Base-by-base conservation (phyloP, 371 early-diverging fungal species). In the Mortierella sp. region DNA sequence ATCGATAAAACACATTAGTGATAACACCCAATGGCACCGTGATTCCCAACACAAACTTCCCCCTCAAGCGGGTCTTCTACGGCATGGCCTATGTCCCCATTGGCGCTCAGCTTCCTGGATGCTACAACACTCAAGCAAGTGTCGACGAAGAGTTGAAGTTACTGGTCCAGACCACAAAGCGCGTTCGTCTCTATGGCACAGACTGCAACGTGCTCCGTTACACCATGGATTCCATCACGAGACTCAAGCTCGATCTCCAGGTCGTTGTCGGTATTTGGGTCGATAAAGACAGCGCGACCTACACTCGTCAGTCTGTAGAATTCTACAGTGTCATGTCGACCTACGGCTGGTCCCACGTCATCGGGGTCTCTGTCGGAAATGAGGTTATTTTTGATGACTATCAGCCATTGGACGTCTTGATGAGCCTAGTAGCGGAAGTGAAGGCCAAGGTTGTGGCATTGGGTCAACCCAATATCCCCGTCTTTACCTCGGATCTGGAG, bases 401-500 rank as follows among this genome's bases (percentile, higher is more conserved):
- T 34, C 79, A 81, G 46, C 78, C 80, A 21, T 61, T 66, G 0
- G 51, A 56, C 17, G 57, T 69, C 27, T 70, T 84, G 31, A 30
- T 75, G 15, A 66, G 66, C 1, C 67, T 79, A 47, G 72, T 82
- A 34, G 69, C 66, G 41, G 79, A 83, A 15, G 79, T 85, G 72
- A 82, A 81, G 56, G 39, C 59, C 2, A 70, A 64, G 39, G 58
- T 87, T 37, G 67, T 64, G 6, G 50, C 60, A 14, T 19, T 71
- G 50, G 85, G 86, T 0, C 75, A 83, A 11, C 58, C 70, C 1
- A 39, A 70, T 15, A 82, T 86, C 32, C 86, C 87, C 0, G 87
- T 90, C 17, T 86, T 84, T 52, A 83, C 84, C 2, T 86, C 88
- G 3, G 90, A 90, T 54, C 83, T 84, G 39, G 84, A 79, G 56